These are phyloP conservation scores for Cryphonectria naterciae DNA, from an alignment of 2,329 filamentous ascomycete species.

Conservation along the genomic window DNA sequence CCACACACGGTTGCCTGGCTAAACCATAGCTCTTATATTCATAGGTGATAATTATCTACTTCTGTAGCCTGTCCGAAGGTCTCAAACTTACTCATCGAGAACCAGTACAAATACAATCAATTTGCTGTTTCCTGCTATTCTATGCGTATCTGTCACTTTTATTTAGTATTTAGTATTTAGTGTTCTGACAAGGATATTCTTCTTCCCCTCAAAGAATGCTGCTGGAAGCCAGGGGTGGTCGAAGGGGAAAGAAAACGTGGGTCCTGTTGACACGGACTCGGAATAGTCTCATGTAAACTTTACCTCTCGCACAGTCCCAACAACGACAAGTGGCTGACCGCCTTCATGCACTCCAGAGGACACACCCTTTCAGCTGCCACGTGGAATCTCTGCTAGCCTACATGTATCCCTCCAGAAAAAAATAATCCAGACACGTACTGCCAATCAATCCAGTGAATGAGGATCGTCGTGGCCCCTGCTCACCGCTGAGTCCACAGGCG, in stretches of 20 bases:
- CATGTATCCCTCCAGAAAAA: neutral
- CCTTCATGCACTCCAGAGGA: neutral
- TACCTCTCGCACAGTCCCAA: neutral
- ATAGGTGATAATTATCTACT: too few relatives aligned
- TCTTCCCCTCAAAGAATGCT: neutral
- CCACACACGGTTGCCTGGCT: too few relatives aligned
- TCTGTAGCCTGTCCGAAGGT: too few relatives aligned
- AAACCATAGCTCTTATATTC: too few relatives aligned
- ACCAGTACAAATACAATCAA: too few relatives aligned
- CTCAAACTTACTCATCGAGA: too few relatives aligned
- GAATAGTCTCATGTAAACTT: neutral
- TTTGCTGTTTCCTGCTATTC: too few relatives aligned
- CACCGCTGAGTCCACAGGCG: conserved; percentile 16
- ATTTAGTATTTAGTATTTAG: neutral
- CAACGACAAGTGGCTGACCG: conserved; percentile 8
- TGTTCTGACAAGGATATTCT: neutral
- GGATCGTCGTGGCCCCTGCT: conserved; percentile 16
- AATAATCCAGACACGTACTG: neutral
- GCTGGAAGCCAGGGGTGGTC: neutral
- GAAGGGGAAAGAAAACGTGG: neutral
- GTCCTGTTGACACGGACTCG: neutral
- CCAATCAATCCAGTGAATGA: conserved; percentile 2
- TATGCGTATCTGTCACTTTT: neutral
- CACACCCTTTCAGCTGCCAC: neutral
- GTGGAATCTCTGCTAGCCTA: neutral